Conservation (phyloP, 169 alveolate species). For the Eimeria maxima region DNA sequence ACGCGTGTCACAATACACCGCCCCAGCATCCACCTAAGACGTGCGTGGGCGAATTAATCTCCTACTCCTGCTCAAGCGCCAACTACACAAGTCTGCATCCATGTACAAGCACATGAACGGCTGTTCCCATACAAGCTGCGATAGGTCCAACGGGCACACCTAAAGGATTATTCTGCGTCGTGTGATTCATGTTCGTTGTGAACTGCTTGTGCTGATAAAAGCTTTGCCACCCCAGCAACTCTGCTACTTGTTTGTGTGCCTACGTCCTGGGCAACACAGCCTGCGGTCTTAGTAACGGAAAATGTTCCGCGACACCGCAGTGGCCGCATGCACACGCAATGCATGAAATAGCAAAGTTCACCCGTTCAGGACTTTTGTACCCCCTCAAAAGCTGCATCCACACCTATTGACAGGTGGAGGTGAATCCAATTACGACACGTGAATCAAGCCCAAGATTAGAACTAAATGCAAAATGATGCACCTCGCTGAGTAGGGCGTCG, state of each 20-base stretch:
- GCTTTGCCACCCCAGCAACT: background rate
- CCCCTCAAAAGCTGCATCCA: no score
- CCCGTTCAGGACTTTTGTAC: background rate
- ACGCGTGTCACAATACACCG: no score
- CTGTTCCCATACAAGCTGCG: no score
- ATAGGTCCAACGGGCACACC: background rate
- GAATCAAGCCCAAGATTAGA: no score
- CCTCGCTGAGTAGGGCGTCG: background rate
- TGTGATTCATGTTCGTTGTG: background rate
- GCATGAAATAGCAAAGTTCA: background rate
- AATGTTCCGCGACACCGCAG: background rate
- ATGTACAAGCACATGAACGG: background rate
- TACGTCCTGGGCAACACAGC: background rate
- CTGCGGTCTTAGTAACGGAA: background rate
- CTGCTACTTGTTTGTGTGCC: background rate
- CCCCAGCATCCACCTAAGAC: background rate
- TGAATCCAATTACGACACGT: no score
- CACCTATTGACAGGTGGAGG: no score
- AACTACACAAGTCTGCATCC: background rate
- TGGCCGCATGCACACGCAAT: background rate
- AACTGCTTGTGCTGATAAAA: background rate
- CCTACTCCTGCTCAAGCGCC: background rate
- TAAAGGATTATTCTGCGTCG: background rate
- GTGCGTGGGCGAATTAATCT: background rate
- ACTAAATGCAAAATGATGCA: background rate